phyloP scores from a whole-genome alignment of 495 filamentous ascomycete genomes.

The Endocarpon pusillum region DNA sequence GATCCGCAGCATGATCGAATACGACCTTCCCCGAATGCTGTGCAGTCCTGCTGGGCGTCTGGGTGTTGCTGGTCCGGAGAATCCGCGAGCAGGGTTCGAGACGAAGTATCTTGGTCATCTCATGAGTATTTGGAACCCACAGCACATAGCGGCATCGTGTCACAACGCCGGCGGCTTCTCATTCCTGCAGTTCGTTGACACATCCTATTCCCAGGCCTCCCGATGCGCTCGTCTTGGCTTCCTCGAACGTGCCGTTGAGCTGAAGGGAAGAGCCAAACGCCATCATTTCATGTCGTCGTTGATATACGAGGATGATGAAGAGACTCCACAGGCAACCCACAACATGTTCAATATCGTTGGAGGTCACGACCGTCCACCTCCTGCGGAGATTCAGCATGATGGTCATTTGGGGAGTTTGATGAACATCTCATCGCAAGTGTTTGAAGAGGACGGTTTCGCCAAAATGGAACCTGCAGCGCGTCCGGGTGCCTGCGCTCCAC shows the following conservation, averaged over 20 bases:
- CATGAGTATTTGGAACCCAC: constrained; percentile 78
- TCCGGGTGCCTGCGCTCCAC: constrained; percentile 68
- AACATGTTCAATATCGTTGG: constrained; percentile 66
- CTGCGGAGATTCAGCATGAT: constrained; percentile 53
- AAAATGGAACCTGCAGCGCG: constrained; percentile 64
- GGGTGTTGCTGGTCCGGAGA: constrained; percentile 57
- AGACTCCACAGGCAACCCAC: constrained; percentile 43
- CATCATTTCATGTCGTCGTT: constrained; percentile 35
- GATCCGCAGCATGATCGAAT: constrained; percentile 70
- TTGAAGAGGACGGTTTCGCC: constrained; percentile 49
- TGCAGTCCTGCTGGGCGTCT: constrained; percentile 61
- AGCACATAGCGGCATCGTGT: constrained; percentile 48
- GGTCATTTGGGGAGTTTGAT: constrained; percentile 58
- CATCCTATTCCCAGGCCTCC: constrained; percentile 53
- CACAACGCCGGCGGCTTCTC: constrained; percentile 53
- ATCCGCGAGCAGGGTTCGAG: constrained; percentile 57
- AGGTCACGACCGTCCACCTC: constrained; percentile 44
- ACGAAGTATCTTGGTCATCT: constrained; percentile 54
- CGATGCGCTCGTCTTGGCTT: constrained; percentile 43
- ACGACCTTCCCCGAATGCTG: constrained; percentile 60
- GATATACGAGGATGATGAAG: constrained; percentile 37
- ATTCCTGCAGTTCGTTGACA: constrained; percentile 76
- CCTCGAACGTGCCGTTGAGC: constrained; percentile 47
- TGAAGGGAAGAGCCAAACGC: constrained; percentile 26
- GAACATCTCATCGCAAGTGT: constrained; percentile 55